Percentiles rank a stretch among this genome's conserved stretches.
Evolutionary conservation across 2,329 filamentous ascomycete species (phyloP).

Genomic region (Lomentospora prolificans): DNA sequence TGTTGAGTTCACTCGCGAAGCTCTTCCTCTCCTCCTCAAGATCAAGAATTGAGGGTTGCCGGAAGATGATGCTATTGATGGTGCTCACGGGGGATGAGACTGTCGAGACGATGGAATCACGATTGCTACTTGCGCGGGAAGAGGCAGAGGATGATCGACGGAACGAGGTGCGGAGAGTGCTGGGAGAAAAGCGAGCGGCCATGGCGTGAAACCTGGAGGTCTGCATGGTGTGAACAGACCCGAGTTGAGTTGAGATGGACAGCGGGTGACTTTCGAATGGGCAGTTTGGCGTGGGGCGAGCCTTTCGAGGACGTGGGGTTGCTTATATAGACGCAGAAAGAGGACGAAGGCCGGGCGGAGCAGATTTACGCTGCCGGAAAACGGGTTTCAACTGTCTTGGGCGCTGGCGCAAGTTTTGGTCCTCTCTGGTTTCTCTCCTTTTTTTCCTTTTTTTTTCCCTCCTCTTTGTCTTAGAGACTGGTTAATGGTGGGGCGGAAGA

Average conservation of each 20-base stretch:
- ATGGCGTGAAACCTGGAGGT: conserved; percentile 39
- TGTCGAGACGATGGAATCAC: conserved; percentile 32
- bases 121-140: conserved; percentile 29
- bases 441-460: no score
- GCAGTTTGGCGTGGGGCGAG: no score
- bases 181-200: conserved; percentile 40
- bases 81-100: conserved; percentile 35
- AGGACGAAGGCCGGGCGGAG: not conserved
- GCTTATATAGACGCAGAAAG: not conserved
- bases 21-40: conserved; percentile 46
- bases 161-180: conserved; percentile 39
- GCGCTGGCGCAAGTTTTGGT: not conserved
- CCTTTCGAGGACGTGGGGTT: not conserved
- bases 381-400: conserved; percentile 1
- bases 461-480: no score
- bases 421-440: no score
- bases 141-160: conserved; percentile 40
- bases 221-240: conserved; percentile 28
- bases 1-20: conserved; percentile 41
- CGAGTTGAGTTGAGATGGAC: not conserved
- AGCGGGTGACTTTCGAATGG: not conserved
- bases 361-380: not conserved
- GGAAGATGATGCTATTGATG: conserved; percentile 50
- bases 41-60: conserved; percentile 47
- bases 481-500: no score